A percentile compares a stretch with the other conserved stretches of the same genome.
These are phyloP conservation scores for Apophysomyces elegans DNA, from an alignment of 371 early-diverging fungal species.

Conservation along the genomic window DNA sequence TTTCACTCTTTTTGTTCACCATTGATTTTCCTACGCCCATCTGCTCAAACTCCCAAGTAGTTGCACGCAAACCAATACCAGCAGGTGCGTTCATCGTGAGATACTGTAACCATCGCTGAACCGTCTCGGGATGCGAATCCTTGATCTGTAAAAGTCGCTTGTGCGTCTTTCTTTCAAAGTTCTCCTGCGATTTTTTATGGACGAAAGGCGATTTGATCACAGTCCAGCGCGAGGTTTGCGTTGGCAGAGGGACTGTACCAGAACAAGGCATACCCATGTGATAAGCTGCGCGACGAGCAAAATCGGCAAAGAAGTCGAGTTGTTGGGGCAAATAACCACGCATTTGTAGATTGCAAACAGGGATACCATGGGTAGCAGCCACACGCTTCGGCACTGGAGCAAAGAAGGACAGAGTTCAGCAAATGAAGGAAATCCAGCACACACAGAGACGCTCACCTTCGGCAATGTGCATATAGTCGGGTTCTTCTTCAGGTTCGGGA, in stretches of 20 bases:
- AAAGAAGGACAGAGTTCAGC: not conserved
- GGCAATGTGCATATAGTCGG: not conserved
- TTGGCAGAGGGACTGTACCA: slow-evolving; percentile 76
- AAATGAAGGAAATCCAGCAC: not conserved
- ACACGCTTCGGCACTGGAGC: slow-evolving; percentile 45
- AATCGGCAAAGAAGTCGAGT: slow-evolving; percentile 87
- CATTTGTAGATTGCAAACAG: slow-evolving; percentile 77
- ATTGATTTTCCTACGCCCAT: slow-evolving; percentile 34
- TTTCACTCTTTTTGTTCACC: slow-evolving; percentile 13
- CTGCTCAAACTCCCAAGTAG: slow-evolving; percentile 70
- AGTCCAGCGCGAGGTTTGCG: slow-evolving; percentile 86
- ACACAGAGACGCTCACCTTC: not conserved
- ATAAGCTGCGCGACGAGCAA: slow-evolving; percentile 83
- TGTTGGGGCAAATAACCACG: slow-evolving; percentile 77
- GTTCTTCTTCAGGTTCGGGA: slow-evolving; percentile 1
- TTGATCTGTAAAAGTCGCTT: slow-evolving; percentile 84
- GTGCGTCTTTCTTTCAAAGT: slow-evolving; percentile 92
- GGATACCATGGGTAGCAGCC: slow-evolving; percentile 65
- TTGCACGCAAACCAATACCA: slow-evolving; percentile 79
- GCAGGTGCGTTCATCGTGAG: slow-evolving; percentile 75
- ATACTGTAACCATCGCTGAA: slow-evolving; percentile 79
- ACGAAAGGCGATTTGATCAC: slow-evolving; percentile 94
- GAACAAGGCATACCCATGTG: slow-evolving; percentile 79
- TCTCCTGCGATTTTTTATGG: slow-evolving; percentile 95
- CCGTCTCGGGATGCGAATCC: slow-evolving; percentile 78